A percentile compares a stretch with the other conserved stretches of the same genome.
These are phyloP conservation scores for Cystobasidium sp. DNA, from an alignment of 1,284 basidiomycete genomes.

Conservation along the genomic window DNA sequence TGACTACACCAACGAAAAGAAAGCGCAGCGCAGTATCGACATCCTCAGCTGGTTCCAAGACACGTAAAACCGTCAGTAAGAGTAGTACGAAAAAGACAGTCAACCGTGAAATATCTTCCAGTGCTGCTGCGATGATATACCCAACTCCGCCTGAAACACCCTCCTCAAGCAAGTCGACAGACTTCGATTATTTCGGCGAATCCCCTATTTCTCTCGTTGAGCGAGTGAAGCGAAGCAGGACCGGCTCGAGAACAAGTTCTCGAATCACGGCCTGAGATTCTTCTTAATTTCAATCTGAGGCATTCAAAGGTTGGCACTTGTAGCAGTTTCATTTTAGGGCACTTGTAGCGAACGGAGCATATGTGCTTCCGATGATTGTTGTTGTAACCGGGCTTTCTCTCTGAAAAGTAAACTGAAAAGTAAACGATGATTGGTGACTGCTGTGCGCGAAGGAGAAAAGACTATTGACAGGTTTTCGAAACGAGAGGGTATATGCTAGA, in stretches of 20 bases:
- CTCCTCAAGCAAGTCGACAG: background rate
- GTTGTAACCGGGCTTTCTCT: too few relatives aligned
- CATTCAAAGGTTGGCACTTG: too few relatives aligned
- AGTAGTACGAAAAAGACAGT: background rate
- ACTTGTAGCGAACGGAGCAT: too few relatives aligned
- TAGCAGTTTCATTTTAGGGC: too few relatives aligned
- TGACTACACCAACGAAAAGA: background rate
- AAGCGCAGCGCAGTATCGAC: background rate
- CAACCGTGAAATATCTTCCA: background rate
- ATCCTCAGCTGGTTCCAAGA: background rate
- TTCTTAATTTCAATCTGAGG: too few relatives aligned
- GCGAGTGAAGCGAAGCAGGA: conserved; percentile 1
- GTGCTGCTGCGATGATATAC: conserved; percentile 17
- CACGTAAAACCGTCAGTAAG: background rate
- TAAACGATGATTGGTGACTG: too few relatives aligned
- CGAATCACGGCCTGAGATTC: background rate
- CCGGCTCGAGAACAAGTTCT: background rate
- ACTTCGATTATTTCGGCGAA: background rate
- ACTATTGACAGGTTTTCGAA: too few relatives aligned
- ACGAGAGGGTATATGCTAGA: too few relatives aligned
- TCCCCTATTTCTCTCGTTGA: conserved; percentile 4
- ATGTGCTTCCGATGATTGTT: too few relatives aligned
- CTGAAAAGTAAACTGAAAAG: too few relatives aligned
- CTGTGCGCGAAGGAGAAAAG: too few relatives aligned
- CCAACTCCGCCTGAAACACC: conserved; percentile 33